phyloP scores from a whole-genome alignment of 2,329 filamentous ascomycete genomes.

The Aureobasidium mangrovei region DNA sequence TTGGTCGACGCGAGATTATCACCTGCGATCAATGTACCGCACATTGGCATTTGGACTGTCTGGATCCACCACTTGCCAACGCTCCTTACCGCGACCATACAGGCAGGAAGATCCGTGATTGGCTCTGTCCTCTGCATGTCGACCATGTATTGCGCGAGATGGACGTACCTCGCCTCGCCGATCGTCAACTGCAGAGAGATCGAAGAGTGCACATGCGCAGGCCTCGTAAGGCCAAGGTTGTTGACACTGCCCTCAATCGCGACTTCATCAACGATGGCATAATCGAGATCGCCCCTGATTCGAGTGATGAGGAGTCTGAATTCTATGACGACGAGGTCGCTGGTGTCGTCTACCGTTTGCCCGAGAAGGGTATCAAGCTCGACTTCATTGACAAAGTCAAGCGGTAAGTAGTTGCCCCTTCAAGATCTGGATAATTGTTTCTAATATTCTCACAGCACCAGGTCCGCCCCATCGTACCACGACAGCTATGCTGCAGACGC shows the following conservation, averaged over 20 bases:
- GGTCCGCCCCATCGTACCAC: slow-evolving; percentile 5
- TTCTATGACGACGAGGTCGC: slow-evolving; percentile 35
- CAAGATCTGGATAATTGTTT: slow-evolving; percentile 18
- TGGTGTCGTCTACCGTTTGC: slow-evolving; percentile 36
- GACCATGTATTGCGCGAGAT: slow-evolving; percentile 62
- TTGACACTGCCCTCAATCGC: slow-evolving; percentile 45
- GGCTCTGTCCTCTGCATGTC: slow-evolving; percentile 82
- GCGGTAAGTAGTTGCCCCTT: slow-evolving; percentile 26
- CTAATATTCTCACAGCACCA: slow-evolving; percentile 14
- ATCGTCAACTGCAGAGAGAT: slow-evolving; percentile 10
- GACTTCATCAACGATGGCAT: slow-evolving; percentile 49
- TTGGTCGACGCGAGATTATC: slow-evolving; percentile 62
- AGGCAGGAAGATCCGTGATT: slow-evolving; percentile 56
- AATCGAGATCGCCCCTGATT: slow-evolving; percentile 36
- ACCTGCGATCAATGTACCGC: slow-evolving; percentile 75
- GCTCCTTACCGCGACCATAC: slow-evolving; percentile 53
- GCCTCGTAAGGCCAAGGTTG: slow-evolving; percentile 40
- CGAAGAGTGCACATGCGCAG: slow-evolving; percentile 39
- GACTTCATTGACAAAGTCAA: slow-evolving; percentile 57
- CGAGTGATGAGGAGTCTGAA: slow-evolving; percentile 37
- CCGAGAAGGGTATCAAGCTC: slow-evolving; percentile 39
- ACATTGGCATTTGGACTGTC: slow-evolving; percentile 87
- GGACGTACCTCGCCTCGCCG: slow-evolving; percentile 29
- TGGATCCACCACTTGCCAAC: slow-evolving; percentile 72
- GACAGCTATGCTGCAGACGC: neutral